phyloP scores from a whole-genome alignment of 1,284 basidiomycete genomes.

The Pyrrhoderma lamaoense region DNA sequence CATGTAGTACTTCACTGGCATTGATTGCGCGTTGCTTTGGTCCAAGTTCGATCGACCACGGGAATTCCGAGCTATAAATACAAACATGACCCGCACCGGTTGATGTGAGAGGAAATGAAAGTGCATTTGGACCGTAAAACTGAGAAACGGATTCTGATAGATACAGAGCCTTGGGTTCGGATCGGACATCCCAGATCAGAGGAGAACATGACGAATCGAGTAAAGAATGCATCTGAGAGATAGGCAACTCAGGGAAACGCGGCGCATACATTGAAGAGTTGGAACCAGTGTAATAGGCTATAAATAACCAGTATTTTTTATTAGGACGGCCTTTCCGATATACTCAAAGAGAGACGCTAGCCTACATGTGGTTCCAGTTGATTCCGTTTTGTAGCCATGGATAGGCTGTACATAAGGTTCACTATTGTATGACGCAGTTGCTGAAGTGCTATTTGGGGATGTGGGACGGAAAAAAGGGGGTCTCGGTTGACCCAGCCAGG shows the following conservation, averaged over 20 bases:
- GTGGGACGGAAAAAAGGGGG: background rate
- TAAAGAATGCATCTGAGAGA: constrained; percentile 12
- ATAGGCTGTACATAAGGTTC: background rate
- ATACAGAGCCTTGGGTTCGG: constrained; percentile 11
- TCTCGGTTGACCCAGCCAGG: constrained; percentile 1
- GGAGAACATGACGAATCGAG: constrained; percentile 10
- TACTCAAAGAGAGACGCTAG: no score
- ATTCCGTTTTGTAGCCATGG: background rate
- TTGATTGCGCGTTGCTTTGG: constrained; percentile 18
- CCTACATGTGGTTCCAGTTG: constrained; percentile 3
- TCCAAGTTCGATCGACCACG: constrained; percentile 20
- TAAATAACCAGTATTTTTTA: background rate
- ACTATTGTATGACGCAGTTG: constrained; percentile 10
- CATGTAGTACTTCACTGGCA: constrained; percentile 19
- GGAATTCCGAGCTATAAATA: constrained; percentile 19
- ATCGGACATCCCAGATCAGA: constrained; percentile 20
- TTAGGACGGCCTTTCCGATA: background rate
- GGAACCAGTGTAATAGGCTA: constrained; percentile 15
- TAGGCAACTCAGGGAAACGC: background rate
- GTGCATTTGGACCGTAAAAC: constrained; percentile 14
- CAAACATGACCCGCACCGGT: constrained; percentile 17
- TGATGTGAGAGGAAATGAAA: constrained; percentile 18
- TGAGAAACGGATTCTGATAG: constrained; percentile 7
- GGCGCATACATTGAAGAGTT: constrained; percentile 14
- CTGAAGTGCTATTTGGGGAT: constrained; percentile 11